These are phyloP conservation scores for Agaricus subrufescens DNA, from an alignment of 768 basidiomycete genomes.

Conservation along the genomic window DNA sequence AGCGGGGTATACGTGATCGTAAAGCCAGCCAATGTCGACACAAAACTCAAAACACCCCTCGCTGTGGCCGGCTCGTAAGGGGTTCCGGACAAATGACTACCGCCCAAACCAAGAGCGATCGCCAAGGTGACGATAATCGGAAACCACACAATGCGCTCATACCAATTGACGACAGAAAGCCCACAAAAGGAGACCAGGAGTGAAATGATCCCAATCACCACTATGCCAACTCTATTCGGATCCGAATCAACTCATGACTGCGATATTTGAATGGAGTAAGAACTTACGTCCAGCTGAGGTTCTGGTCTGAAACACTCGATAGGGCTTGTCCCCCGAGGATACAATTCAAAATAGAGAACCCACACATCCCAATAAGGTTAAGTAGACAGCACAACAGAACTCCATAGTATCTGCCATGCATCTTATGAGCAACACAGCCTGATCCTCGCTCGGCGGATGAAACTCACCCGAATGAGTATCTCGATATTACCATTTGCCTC, in stretches of 20 bases:
- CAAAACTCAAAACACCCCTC: conserved; percentile 54
- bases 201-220: conserved; percentile 67
- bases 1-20: conserved; percentile 58
- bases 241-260: background rate
- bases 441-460: background rate
- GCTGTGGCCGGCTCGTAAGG: conserved; percentile 52
- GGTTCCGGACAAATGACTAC: conserved; percentile 56
- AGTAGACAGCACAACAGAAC: conserved; percentile 40
- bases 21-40: conserved; percentile 68
- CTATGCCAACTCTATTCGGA: conserved; percentile 65
- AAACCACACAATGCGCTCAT: conserved; percentile 73
- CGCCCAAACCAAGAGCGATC: conserved; percentile 69
- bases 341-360: conserved; percentile 57
- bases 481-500: conserved; percentile 78
- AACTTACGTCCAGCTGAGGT: conserved; percentile 27
- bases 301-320: conserved; percentile 22
- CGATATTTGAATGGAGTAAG: background rate
- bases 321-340: conserved; percentile 52
- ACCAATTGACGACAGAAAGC: conserved; percentile 47
- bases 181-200: conserved; percentile 64
- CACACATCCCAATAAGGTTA: conserved; percentile 50
- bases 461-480: conserved; percentile 32
- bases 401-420: conserved; percentile 36
- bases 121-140: conserved; percentile 73
- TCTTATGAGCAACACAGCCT: no score